Base-by-base conservation (phyloP, 768 basidiomycete species). In the Floccularia luteovirens region DNA sequence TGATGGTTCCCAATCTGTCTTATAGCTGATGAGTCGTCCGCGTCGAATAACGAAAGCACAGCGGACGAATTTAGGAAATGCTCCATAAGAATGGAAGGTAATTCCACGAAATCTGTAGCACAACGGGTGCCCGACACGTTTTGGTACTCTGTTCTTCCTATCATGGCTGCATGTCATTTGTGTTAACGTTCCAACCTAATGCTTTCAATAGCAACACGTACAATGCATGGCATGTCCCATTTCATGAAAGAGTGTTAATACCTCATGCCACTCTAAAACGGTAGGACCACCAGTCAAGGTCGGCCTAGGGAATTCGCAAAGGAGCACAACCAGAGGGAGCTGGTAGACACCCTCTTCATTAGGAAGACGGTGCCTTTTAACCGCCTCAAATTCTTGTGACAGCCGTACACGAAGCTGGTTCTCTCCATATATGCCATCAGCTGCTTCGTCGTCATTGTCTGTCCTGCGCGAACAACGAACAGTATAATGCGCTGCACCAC, bases 191-290 rank as follows among this genome's bases (percentile, higher is more conserved):
- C 34, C 14, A 3, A 20, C 20, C 13, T 22, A 24, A 17, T 20
- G 24, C 39, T 38, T 37, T 34, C 16, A 38, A 31, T 33, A 27
- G 40, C 32, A 21, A 30, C 10, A 70, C 91, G 71, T 53, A 97
- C 96, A 99, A 57, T 99, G 96, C 77, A 99, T 91, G 8, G 96
- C 96, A 62, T 99, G 96, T 1, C 96, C 96, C 91, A 98, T 96
- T 63, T 99, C 96, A 52, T 99, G 96, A 63, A 92, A 96, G 17
- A 98, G 65, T 2, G 94, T 98, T 56, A 86, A 69, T 6, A 97
- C 89, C 49, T 98, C 92, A 50, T 86, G 83, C 92, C 93, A 98
- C 42, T 82, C 79, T 16, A 99, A 63, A 36, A 82, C 60, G 0
- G 89, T 81, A 4, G 88, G 74, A 0, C 82, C 83, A 10, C 68